Base-by-base conservation (phyloP, 2,329 filamentous ascomycete genomes). In the Botrytis cinerea region DNA sequence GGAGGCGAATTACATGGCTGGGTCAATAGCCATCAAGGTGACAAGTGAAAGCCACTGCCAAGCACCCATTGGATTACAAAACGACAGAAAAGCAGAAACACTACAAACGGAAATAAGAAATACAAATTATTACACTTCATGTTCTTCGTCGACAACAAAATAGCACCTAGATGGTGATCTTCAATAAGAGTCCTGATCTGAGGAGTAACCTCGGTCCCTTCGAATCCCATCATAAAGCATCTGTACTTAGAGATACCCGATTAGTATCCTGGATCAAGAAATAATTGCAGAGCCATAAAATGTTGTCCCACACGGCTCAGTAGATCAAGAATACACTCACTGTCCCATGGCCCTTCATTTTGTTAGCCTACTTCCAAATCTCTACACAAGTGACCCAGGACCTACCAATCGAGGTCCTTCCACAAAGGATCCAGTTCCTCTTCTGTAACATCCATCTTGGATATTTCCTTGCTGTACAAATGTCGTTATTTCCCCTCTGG, bases 151-250 rank as follows among this genome's bases (percentile, higher is more conserved):
- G 93, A 95, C 75, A 96, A 84, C 74, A 94, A 86, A 80, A 98
- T 93, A 70, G 94, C 96, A 73, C 96, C 96, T 66, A 99, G 87
- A 81, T 98, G 93, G 81, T 95, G 90, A 77, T 93, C 88, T 81
- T 93, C 90, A 79, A 97, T 96, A 77, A 95, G 87, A 78, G 89
- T 91, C 77, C 89, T 90, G 81, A 96, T 94, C 82, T 95, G 92
- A 75, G 93, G 93, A 40, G 93, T 95, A 71, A 96, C 91, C 81
- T 92, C 89, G 72, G 92, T 93, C 75, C 93, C 93, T 85, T 96
- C 92, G 86, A 93, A 97, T 81, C 92, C 93, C 75, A 76, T 63
- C 54, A 70, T 63, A 40, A 70, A 70, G 48, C 64, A 69, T 73
- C 68, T 62, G 68, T 28, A 66, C 18, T 12, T 18, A 46, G 12